Evolutionary conservation across 129 eudicot species (phyloP).

Genomic region (Glebionis coronaria): DNA sequence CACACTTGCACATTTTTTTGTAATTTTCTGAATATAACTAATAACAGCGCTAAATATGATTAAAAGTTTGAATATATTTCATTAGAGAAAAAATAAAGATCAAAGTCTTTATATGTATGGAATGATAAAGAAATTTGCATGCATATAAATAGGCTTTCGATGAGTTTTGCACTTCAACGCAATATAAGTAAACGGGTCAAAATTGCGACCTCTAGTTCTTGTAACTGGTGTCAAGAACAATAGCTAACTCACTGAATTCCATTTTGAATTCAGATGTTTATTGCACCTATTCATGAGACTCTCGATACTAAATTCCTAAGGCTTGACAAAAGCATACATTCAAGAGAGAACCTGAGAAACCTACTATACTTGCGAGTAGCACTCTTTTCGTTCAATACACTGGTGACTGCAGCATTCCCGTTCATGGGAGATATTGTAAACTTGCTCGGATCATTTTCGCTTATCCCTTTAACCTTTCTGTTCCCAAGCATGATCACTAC

Average conservation of each 20-base stretch:
- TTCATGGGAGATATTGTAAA: constrained; percentile 58
- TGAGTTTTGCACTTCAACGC: no score
- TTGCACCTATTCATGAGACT: constrained; percentile 50
- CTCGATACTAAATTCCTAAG: constrained; percentile 52
- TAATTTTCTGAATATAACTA: no score
- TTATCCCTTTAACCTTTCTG: constrained; percentile 46
- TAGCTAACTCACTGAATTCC: neutral
- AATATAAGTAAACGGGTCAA: neutral
- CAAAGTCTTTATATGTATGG: no score
- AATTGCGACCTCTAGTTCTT: neutral
- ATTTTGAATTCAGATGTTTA: constrained; percentile 43
- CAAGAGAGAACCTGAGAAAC: constrained; percentile 44
- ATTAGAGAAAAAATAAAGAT: no score
- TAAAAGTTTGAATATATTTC: no score
- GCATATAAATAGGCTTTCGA: no score
- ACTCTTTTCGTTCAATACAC: constrained; percentile 40
- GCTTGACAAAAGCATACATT: constrained; percentile 42
- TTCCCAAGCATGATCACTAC: constrained; percentile 64
- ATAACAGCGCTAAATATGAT: no score
- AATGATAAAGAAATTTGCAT: no score
- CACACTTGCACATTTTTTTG: neutral
- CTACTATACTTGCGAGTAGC: constrained; percentile 37
- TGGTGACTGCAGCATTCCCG: constrained; percentile 55
- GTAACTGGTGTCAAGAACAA: neutral
- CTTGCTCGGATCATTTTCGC: constrained; percentile 47